These are phyloP conservation scores for Jacaranda copaia DNA, from an alignment of 257 asterid genomes.

Conservation along the genomic window DNA sequence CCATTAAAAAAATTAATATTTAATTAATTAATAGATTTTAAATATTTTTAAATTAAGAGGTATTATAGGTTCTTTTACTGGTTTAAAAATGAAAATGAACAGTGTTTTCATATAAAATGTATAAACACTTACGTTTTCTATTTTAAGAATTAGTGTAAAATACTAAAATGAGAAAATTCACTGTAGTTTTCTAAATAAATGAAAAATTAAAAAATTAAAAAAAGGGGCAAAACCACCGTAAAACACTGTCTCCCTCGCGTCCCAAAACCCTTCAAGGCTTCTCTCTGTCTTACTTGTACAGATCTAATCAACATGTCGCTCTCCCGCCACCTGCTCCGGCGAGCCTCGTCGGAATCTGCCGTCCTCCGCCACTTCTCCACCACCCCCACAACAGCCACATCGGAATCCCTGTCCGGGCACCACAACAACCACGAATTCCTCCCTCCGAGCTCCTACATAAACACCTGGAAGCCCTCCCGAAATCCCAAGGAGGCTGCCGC, in stretches of 20 bases:
- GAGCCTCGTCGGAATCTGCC: constrained; percentile 24
- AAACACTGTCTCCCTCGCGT: not conserved
- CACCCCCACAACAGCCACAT: constrained; percentile 25
- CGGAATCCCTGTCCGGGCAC: constrained; percentile 41
- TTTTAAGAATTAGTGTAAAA: too few relatives aligned
- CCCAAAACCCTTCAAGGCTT: not conserved
- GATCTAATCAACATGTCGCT: constrained; percentile 45
- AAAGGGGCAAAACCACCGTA: not conserved
- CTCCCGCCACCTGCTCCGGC: constrained; percentile 62
- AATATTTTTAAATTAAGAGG: too few relatives aligned
- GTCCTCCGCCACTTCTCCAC: constrained; percentile 45
- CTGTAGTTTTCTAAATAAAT: too few relatives aligned
- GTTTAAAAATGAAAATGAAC: too few relatives aligned
- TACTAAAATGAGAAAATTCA: too few relatives aligned
- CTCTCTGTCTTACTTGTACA: not conserved
- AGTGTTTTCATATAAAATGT: too few relatives aligned
- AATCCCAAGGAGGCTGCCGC: constrained; percentile 78
- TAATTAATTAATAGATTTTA: too few relatives aligned
- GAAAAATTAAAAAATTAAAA: not conserved
- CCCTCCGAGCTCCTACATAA: constrained; percentile 58
- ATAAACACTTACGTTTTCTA: too few relatives aligned
- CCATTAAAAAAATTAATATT: too few relatives aligned
- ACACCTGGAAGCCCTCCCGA: constrained; percentile 68
- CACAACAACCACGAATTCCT: constrained; percentile 57
- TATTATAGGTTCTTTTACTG: too few relatives aligned